These are phyloP conservation scores for Ophiobolus disseminans DNA, from an alignment of 2,329 filamentous ascomycete genomes.

Conservation along the genomic window DNA sequence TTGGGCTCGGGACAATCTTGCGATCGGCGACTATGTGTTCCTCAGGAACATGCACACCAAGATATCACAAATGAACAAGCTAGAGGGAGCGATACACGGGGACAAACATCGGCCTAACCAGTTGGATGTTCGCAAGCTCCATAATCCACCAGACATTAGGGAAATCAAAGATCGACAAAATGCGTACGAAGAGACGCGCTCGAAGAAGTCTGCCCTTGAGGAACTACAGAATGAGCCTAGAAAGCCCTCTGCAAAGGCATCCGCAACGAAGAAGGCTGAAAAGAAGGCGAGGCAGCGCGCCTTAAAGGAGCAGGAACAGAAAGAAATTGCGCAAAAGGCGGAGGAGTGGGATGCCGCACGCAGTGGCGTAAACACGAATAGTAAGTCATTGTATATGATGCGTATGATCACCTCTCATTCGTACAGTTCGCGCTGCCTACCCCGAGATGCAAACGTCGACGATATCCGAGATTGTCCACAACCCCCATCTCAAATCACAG, in stretches of 20 bases:
- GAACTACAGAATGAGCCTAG: conserved; percentile 23
- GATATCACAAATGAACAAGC: conserved; percentile 54
- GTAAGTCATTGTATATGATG: conserved; percentile 39
- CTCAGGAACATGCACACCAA: conserved; percentile 78
- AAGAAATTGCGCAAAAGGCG: conserved; percentile 37
- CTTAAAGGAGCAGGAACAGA: conserved; percentile 45
- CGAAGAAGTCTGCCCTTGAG: conserved; percentile 19
- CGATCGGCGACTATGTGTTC: conserved; percentile 66
- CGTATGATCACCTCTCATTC: conserved; percentile 9
- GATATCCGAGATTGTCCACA: conserved; percentile 57
- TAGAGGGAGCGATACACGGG: conserved; percentile 76
- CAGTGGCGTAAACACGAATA: conserved; percentile 47
- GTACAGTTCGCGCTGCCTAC: conserved; percentile 57
- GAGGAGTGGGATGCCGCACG: conserved; percentile 20
- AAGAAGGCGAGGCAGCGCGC: conserved; percentile 24
- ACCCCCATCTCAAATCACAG: conserved; percentile 49
- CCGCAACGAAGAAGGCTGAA: conserved; percentile 48
- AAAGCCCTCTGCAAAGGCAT: conserved; percentile 25
- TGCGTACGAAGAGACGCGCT: conserved; percentile 61
- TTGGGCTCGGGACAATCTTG: conserved; percentile 64
- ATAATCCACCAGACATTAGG: conserved; percentile 12
- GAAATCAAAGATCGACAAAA: conserved; percentile 63
- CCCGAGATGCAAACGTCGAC: conserved; percentile 44
- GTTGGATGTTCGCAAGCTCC: conserved; percentile 60
- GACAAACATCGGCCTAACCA: conserved; percentile 62